These are phyloP conservation scores for Citrullus colocynthis DNA, from an alignment of 306 rosid species.

Conservation along the genomic window DNA sequence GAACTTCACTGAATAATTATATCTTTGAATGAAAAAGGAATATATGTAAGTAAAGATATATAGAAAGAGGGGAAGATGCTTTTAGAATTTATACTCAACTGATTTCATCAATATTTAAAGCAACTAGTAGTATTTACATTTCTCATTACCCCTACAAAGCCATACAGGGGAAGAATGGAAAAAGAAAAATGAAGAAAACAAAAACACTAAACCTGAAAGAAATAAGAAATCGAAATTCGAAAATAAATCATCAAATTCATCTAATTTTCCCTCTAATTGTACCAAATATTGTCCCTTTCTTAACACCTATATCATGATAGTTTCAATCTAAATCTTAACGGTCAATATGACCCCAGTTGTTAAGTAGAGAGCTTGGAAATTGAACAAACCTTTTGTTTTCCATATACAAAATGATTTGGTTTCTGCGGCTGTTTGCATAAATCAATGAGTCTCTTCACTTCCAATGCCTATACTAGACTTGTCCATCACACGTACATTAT, in stretches of 20 bases:
- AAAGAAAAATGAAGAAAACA: conserved; percentile 14
- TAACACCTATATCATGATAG: conserved; percentile 17
- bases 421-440: conserved; percentile 12
- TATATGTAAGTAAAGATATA: background rate
- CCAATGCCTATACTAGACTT: conserved; percentile 80
- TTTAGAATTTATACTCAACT: conserved; percentile 64
- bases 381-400: conserved; percentile 20
- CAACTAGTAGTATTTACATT: conserved; percentile 83
- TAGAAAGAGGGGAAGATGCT: conserved; percentile 4
- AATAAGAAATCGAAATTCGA: background rate
- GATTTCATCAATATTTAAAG: conserved; percentile 37
- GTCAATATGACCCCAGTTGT: conserved; percentile 26
- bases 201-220: conserved; percentile 11
- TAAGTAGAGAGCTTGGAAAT: conserved; percentile 42
- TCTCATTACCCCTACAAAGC: conserved; percentile 77
- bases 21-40: background rate
- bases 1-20: background rate
- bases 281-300: conserved; percentile 38
- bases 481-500: conserved; percentile 70
- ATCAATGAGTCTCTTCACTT: conserved; percentile 75
- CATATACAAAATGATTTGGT: conserved; percentile 41
- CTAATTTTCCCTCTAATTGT: conserved; percentile 36
- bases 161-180: conserved; percentile 61
- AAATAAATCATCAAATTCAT: conserved; percentile 52
- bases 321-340: conserved; percentile 44